phyloP scores from a whole-genome alignment of 2,329 filamentous ascomycete genomes.

The Talaromyces sp. region DNA sequence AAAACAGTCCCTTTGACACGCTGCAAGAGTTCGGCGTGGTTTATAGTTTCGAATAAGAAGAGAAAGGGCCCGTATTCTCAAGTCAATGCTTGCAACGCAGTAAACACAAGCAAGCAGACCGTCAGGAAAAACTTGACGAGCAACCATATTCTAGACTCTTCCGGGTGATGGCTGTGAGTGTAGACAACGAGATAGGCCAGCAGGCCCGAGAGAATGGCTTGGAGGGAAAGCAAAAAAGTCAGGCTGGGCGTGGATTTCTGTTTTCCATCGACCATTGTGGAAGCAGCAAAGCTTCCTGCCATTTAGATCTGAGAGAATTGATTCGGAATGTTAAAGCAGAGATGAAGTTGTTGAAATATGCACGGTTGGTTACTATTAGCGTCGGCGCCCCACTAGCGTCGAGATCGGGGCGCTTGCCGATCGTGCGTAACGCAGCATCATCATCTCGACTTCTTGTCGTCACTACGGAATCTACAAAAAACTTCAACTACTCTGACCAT shows the following conservation, averaged over 20 bases:
- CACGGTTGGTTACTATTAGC: background rate
- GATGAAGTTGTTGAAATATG: background rate
- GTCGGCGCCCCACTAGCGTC: background rate
- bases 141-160: background rate
- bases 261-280: background rate
- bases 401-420: background rate
- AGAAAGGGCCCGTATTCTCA: background rate
- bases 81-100: background rate
- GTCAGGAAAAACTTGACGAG: background rate
- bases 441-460: background rate
- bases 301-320: background rate
- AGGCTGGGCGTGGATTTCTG: background rate
- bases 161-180: background rate
- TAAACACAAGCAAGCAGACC: background rate
- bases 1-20: too few relatives aligned
- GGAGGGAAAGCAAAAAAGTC: background rate
- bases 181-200: background rate
- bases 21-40: too few relatives aligned
- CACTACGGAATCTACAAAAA: background rate
- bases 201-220: background rate
- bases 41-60: background rate
- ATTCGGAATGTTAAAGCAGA: background rate
- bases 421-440: background rate
- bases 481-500: background rate
- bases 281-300: background rate